A percentile compares a stretch with the other conserved stretches of the same genome.
phyloP scores from a whole-genome alignment of 73 alveolate species.

The Paramecium octaurelia region DNA sequence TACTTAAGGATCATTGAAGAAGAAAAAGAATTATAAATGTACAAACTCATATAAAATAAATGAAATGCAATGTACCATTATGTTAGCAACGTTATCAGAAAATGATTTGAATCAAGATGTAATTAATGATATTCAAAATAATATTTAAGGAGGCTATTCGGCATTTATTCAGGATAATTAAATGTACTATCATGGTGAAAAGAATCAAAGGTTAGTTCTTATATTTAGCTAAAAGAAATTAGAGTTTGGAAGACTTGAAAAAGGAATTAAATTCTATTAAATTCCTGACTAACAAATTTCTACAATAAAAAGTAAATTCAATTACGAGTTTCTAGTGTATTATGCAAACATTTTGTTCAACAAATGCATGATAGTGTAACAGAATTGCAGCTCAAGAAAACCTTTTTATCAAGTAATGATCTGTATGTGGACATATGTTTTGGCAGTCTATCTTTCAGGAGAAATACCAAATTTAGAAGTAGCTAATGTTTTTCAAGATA shows the following conservation, averaged over 20 bases:
- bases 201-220: not conserved
- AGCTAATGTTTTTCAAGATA: not conserved
- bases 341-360: conserved; percentile 19
- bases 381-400: conserved; percentile 25
- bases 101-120: not conserved
- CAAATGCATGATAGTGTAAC: not conserved
- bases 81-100: not conserved
- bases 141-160: not conserved
- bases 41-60: not conserved
- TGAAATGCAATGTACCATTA: not conserved
- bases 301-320: not conserved
- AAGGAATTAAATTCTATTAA: not conserved
- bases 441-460: not conserved
- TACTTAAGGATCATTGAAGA: conserved; percentile 1
- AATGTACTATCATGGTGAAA: not conserved
- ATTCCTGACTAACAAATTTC: not conserved
- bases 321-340: conserved; percentile 10
- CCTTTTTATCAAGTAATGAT: not conserved
- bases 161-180: not conserved
- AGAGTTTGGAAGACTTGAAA: not conserved
- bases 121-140: not conserved
- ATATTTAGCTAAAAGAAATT: not conserved
- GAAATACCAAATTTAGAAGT: not conserved
- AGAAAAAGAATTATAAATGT: not conserved
- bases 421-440: conserved; percentile 30